phyloP scores from a whole-genome alignment of 495 filamentous ascomycete genomes.

The Lasiosphaeris hirsuta region DNA sequence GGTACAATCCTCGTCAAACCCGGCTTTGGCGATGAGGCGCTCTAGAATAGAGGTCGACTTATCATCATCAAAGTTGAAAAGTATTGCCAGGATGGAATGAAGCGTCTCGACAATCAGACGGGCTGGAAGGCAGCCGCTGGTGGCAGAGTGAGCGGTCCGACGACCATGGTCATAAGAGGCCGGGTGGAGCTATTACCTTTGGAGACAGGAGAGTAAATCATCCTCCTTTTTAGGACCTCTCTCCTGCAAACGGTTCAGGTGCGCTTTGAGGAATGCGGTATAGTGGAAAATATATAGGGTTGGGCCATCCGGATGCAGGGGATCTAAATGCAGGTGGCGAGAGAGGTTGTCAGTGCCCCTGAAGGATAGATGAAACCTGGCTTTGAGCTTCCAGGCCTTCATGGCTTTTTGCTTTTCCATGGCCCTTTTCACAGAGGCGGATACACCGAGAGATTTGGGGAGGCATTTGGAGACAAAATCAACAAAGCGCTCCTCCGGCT shows the following conservation, averaged over 20 bases:
- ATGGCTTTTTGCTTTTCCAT: background rate
- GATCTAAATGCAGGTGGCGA: background rate
- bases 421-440: background rate
- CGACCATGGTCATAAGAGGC: no score
- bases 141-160: no score
- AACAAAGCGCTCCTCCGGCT: background rate
- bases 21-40: background rate
- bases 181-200: no score
- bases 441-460: background rate
- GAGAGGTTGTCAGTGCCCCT: constrained; percentile 2
- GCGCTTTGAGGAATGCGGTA: constrained; percentile 1
- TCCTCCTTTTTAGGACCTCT: background rate
- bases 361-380: background rate
- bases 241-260: background rate
- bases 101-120: background rate
- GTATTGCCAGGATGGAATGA: constrained; percentile 6
- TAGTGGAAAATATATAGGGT: constrained; percentile 1
- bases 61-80: background rate
- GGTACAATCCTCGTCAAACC: background rate
- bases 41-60: background rate
- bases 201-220: no score
- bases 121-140: no score
- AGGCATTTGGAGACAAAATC: background rate
- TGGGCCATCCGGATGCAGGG: background rate
- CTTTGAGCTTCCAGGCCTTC: constrained; percentile 7